Percentiles rank a stretch among this genome's conserved stretches.
phyloP scores from a whole-genome alignment of 2,329 filamentous ascomycete genomes.

The Talaromyces verruculosus region DNA sequence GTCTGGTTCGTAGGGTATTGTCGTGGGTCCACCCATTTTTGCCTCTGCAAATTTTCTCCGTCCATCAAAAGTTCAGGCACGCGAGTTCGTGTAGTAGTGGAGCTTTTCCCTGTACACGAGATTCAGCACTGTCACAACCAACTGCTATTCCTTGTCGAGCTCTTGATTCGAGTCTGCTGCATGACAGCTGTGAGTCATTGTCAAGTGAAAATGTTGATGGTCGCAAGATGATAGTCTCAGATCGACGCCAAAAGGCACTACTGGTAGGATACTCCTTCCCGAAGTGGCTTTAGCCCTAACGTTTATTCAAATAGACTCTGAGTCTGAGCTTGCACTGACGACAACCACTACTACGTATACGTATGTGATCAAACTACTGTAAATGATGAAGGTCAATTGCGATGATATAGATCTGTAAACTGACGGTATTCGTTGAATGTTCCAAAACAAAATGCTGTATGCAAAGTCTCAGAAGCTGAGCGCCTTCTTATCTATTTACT shows the following conservation, averaged over 20 bases:
- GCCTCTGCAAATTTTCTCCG: conserved; percentile 14
- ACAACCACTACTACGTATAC: too few species aligned
- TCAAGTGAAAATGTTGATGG: background rate
- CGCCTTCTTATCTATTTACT: too few species aligned
- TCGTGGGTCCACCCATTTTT: background rate
- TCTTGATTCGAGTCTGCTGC: background rate
- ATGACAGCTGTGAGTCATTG: background rate
- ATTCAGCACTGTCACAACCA: too few species aligned
- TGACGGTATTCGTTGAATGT: too few species aligned
- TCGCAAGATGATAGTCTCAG: background rate
- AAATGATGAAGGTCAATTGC: too few species aligned
- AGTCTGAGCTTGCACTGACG: background rate
- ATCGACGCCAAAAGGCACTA: background rate
- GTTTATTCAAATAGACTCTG: background rate
- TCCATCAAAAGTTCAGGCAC: background rate
- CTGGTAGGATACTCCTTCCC: background rate
- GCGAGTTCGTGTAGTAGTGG: background rate
- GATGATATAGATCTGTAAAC: too few species aligned
- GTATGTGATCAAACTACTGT: too few species aligned
- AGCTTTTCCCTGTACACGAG: background rate
- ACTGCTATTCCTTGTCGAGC: background rate
- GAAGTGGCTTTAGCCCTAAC: conserved; percentile 1
- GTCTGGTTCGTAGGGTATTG: background rate
- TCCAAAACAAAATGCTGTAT: too few species aligned
- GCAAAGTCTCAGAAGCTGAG: background rate